Evolutionary conservation across 345 rosid species (phyloP).

Genomic region (Gossypioides kirkii): DNA sequence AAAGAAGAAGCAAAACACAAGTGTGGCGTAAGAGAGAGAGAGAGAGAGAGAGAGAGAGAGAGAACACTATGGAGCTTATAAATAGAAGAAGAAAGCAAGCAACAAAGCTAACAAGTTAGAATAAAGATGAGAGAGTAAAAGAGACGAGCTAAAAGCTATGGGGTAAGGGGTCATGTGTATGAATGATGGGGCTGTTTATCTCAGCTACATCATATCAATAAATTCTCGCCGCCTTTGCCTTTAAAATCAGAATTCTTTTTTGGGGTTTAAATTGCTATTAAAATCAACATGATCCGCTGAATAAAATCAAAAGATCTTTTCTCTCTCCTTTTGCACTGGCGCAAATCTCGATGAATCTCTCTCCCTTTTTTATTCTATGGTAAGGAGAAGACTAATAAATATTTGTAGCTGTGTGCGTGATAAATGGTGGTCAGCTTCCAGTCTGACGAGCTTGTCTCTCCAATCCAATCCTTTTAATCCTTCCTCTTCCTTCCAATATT

Average conservation of each 20-base stretch:
- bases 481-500: neutral
- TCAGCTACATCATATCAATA: conserved; percentile 26
- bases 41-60: too few species aligned
- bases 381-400: neutral
- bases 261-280: conserved; percentile 32
- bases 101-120: neutral
- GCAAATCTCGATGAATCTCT: conserved; percentile 47
- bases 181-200: conserved; percentile 9
- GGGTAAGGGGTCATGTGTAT: conserved; percentile 11
- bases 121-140: neutral
- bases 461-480: conserved; percentile 6
- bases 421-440: conserved; percentile 26
- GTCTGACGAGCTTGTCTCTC: conserved; percentile 44
- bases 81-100: neutral
- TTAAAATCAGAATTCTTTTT: conserved; percentile 29
- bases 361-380: neutral
- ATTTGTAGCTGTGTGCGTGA: conserved; percentile 13
- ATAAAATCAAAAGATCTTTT: conserved; percentile 21
- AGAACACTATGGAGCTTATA: neutral
- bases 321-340: conserved; percentile 20
- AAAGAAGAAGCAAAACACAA: conserved; percentile 18
- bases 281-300: conserved; percentile 48
- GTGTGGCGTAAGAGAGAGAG: conserved; percentile 24
- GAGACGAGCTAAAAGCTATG: neutral
- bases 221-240: conserved; percentile 78